Evolutionary conservation across 306 rosid species (phyloP).

Genomic region (Fragaria nilgerrensis): DNA sequence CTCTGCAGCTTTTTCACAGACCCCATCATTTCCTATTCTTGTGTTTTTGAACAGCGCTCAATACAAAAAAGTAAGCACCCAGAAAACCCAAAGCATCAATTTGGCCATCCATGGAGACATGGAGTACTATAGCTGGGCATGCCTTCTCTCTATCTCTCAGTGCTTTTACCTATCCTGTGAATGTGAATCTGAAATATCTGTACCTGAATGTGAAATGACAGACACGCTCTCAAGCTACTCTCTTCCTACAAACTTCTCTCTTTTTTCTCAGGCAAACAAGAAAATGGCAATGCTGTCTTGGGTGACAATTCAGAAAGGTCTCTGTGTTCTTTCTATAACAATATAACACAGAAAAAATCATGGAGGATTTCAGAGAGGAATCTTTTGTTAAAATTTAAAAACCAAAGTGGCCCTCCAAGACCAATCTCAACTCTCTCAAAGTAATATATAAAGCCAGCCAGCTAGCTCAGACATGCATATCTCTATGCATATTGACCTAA

Average conservation of each 20-base stretch:
- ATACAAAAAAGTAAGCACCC: slow-evolving; percentile 42
- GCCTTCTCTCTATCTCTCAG: slow-evolving; percentile 9
- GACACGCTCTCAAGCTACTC: slow-evolving; percentile 16
- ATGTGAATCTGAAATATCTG: not conserved
- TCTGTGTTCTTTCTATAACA: slow-evolving; percentile 4
- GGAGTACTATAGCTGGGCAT: not conserved
- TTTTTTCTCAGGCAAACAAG: slow-evolving; percentile 1
- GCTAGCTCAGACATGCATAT: slow-evolving; percentile 17
- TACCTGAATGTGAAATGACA: slow-evolving; percentile 15
- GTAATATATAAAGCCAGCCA: slow-evolving; percentile 11
- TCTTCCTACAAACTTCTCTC: not conserved
- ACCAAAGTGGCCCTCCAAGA: slow-evolving; percentile 6
- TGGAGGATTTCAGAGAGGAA: not conserved
- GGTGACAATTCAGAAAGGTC: slow-evolving; percentile 8
- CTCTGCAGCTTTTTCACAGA: slow-evolving; percentile 40
- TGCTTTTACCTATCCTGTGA: not conserved
- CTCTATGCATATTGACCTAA: slow-evolving; percentile 8
- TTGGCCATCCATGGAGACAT: not conserved
- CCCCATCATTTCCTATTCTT: slow-evolving; percentile 18
- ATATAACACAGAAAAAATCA: not conserved
- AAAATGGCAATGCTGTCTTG: slow-evolving; percentile 11
- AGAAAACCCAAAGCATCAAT: slow-evolving; percentile 19
- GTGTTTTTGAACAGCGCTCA: not conserved
- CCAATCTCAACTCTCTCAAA: slow-evolving; percentile 28
- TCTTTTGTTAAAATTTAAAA: not conserved